These are phyloP conservation scores for Cytospora piceicola DNA, from an alignment of 2,329 filamentous ascomycete genomes.

Conservation along the genomic window DNA sequence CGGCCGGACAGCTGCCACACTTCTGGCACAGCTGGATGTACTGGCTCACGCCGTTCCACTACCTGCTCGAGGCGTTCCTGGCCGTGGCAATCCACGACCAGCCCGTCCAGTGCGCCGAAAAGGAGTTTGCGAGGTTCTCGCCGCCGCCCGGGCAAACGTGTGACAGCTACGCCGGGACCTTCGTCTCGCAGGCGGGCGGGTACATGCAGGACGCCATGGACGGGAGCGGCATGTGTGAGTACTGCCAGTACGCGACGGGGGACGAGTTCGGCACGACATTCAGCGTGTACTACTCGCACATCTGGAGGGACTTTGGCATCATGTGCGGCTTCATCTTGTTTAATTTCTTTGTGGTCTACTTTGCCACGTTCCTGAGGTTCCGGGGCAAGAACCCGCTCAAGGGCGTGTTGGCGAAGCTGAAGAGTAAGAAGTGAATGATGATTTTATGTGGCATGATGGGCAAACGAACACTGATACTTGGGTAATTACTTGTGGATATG, in stretches of 20 bases:
- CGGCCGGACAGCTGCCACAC: constrained; percentile 61
- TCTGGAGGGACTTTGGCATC: constrained; percentile 71
- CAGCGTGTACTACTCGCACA: constrained; percentile 57
- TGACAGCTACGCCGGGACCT: constrained; percentile 56
- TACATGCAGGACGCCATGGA: constrained; percentile 55
- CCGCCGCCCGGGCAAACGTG: constrained; percentile 59
- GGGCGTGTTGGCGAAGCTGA: constrained; percentile 8
- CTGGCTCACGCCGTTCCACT: constrained; percentile 65
- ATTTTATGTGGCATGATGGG: neutral
- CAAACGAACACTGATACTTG: neutral
- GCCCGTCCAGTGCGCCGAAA: constrained; percentile 49
- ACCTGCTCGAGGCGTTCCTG: constrained; percentile 60
- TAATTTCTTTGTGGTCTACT: constrained; percentile 67
- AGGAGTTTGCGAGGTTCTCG: constrained; percentile 57
- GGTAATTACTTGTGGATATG: no score
- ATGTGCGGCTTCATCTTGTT: constrained; percentile 58
- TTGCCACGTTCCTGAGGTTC: constrained; percentile 38
- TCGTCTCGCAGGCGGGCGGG: constrained; percentile 53
- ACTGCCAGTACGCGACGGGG: constrained; percentile 59
- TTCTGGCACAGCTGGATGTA: constrained; percentile 75
- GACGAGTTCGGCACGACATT: constrained; percentile 55
- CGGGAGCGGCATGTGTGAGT: constrained; percentile 38
- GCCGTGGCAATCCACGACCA: constrained; percentile 54
- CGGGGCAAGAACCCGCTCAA: constrained; percentile 17
- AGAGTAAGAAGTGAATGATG: constrained; percentile 1